phyloP scores from a whole-genome alignment of 1,284 basidiomycete genomes.

The Rhodotorula sp. region DNA sequence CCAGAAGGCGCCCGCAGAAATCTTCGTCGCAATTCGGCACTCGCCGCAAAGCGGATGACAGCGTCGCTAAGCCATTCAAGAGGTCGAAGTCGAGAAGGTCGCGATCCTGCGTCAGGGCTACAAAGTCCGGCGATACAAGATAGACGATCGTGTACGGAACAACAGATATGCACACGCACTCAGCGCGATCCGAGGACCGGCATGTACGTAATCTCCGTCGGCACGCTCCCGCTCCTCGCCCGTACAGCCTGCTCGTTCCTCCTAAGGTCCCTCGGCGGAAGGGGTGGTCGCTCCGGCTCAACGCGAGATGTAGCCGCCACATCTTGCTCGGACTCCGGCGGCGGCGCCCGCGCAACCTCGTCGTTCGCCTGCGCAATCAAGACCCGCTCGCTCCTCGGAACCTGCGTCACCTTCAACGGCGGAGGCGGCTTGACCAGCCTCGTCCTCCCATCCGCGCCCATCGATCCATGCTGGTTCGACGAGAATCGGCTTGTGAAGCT shows the following conservation, averaged over 20 bases:
- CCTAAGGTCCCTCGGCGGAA: not conserved
- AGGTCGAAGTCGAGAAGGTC: too few species aligned
- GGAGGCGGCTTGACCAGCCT: slow-evolving; percentile 21
- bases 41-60: too few species aligned
- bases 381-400: slow-evolving; percentile 1
- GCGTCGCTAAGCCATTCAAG: too few species aligned
- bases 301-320: not conserved
- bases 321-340: not conserved
- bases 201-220: slow-evolving; percentile 5
- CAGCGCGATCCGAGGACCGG: not conserved
- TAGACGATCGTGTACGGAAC: too few species aligned
- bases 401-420: not conserved
- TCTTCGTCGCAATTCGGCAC: too few species aligned
- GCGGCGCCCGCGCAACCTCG: not conserved
- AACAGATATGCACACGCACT: too few species aligned
- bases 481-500: not conserved
- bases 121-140: too few species aligned
- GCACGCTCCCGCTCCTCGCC: not conserved
- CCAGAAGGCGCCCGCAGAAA: too few species aligned
- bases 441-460: not conserved
- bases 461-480: not conserved
- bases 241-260: not conserved
- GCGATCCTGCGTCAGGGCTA: too few species aligned
- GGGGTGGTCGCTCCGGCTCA: not conserved
- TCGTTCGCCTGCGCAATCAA: not conserved